Percentiles rank a stretch among this genome's conserved stretches.
phyloP scores from a whole-genome alignment of 495 filamentous ascomycete genomes.

The Parachaetomium inaequale region DNA sequence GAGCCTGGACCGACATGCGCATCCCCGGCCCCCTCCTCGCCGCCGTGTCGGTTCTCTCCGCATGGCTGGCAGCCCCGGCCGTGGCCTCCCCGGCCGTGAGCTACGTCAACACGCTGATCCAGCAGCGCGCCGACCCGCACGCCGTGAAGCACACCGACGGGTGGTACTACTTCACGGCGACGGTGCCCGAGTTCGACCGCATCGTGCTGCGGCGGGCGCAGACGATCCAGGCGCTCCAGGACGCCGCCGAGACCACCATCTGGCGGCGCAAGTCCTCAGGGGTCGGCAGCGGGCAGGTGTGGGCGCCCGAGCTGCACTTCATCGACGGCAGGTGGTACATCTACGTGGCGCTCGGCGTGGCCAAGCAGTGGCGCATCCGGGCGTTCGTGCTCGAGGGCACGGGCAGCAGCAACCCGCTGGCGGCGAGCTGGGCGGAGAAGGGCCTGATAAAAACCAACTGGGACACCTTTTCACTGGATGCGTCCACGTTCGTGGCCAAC shows the following conservation, averaged over 20 bases:
- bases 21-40: background rate
- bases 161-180: constrained; percentile 50
- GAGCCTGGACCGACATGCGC: background rate
- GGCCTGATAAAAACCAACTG: constrained; percentile 30
- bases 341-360: constrained; percentile 35
- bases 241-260: constrained; percentile 34
- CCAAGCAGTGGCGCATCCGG: constrained; percentile 29
- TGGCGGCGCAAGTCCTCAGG: constrained; percentile 39
- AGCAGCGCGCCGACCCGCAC: constrained; percentile 31
- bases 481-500: constrained; percentile 27
- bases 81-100: constrained; percentile 19
- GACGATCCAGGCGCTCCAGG: constrained; percentile 48
- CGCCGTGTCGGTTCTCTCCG: background rate
- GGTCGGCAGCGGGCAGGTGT: constrained; percentile 52
- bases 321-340: constrained; percentile 50
- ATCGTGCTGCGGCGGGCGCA: constrained; percentile 48
- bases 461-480: constrained; percentile 32
- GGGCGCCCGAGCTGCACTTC: constrained; percentile 54
- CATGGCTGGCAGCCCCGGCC: background rate
- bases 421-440: constrained; percentile 27
- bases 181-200: constrained; percentile 45
- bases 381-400: constrained; percentile 30
- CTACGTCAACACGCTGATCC: constrained; percentile 27
- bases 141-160: constrained; percentile 46
- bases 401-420: constrained; percentile 25